Evolutionary conservation across 768 basidiomycete genomes (phyloP).

Genomic region (Lactarius sp.): DNA sequence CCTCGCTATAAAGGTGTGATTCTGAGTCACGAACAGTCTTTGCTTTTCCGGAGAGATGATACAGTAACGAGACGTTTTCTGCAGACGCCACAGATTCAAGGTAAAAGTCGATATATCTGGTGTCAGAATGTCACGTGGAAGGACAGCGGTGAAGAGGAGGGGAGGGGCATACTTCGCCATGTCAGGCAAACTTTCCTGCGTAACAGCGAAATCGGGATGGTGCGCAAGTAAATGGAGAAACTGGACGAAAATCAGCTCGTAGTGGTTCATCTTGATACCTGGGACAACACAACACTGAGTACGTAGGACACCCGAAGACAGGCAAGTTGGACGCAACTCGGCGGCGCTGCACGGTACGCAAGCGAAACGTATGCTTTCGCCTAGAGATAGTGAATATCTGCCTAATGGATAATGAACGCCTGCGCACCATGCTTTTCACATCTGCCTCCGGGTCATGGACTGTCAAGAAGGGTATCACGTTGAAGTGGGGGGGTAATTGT

Average conservation of each 20-base stretch:
- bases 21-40: slow-evolving; percentile 86
- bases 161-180: slow-evolving; percentile 65
- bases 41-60: slow-evolving; percentile 70
- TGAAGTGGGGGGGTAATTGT: slow-evolving; percentile 67
- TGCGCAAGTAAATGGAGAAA: slow-evolving; percentile 85
- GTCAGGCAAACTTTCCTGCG: slow-evolving; percentile 64
- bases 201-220: slow-evolving; percentile 83
- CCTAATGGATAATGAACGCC: not conserved
- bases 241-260: slow-evolving; percentile 83
- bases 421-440: slow-evolving; percentile 57
- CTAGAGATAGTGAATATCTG: slow-evolving; percentile 2
- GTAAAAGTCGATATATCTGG: slow-evolving; percentile 89
- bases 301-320: not conserved
- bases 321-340: slow-evolving; percentile 8
- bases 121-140: slow-evolving; percentile 7
- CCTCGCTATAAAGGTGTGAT: slow-evolving; percentile 65
- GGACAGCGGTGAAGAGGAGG: not conserved
- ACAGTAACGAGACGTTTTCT: slow-evolving; percentile 85
- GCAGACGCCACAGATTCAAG: slow-evolving; percentile 66
- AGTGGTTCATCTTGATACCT: slow-evolving; percentile 56
- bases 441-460: slow-evolving; percentile 90
- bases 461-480: slow-evolving; percentile 81
- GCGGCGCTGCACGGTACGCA: slow-evolving; percentile 21
- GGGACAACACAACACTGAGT: slow-evolving; percentile 5
- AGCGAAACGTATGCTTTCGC: slow-evolving; percentile 20